Evolutionary conservation across 257 asterid species (phyloP).

Genomic region (Lycium barbarum): DNA sequence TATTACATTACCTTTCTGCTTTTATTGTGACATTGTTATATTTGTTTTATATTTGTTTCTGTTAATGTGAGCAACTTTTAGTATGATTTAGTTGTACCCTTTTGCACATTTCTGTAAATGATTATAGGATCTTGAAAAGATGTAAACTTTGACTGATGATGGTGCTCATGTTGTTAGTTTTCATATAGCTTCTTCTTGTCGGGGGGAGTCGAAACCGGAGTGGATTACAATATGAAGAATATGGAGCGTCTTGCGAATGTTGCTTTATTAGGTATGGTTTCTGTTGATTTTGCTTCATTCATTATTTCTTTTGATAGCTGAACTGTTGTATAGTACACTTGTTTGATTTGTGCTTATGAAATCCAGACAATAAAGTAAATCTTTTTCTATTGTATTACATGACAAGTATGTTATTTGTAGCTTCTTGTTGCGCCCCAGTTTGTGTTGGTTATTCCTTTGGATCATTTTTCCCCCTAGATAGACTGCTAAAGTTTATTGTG

Average conservation of each 20-base stretch:
- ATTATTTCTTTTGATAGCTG: constrained; percentile 16
- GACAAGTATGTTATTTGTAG: not conserved
- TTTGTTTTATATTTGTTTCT: not conserved
- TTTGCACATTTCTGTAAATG: not conserved
- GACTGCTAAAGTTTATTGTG: not conserved
- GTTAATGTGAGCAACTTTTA: not conserved
- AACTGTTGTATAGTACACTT: not conserved
- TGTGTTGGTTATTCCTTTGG: not conserved
- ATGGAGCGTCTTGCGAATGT: constrained; percentile 51
- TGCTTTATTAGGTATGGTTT: constrained; percentile 48
- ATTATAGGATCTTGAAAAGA: not conserved
- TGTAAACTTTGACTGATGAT: not conserved
- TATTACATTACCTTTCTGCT: not conserved
- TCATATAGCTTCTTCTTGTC: not conserved
- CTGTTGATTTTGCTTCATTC: not conserved
- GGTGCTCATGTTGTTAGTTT: constrained; percentile 1
- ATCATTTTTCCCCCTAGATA: not conserved
- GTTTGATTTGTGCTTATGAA: not conserved
- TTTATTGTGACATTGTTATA: not conserved
- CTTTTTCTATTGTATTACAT: not conserved
- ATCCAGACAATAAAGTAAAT: not conserved
- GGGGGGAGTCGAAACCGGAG: not conserved
- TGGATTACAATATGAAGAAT: constrained; percentile 36
- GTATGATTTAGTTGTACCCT: not conserved
- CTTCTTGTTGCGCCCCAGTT: not conserved